Percentiles rank a stretch among this genome's conserved stretches.
These are phyloP conservation scores for Sphaerulina musiva DNA, from an alignment of 2,329 filamentous ascomycete genomes.

Conservation along the genomic window DNA sequence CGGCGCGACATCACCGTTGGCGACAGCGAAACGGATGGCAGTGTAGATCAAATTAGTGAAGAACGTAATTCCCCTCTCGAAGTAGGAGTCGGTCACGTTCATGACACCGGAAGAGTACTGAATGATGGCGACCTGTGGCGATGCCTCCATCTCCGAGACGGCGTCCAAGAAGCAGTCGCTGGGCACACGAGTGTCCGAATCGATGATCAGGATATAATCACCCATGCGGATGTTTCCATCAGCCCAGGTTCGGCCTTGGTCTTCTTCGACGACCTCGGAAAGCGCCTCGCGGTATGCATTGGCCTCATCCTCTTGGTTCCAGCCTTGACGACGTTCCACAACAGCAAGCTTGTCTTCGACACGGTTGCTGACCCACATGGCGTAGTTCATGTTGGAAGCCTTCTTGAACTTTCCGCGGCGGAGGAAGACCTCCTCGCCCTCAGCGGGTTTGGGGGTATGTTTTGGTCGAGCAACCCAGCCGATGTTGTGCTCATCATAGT, in stretches of 20 bases:
- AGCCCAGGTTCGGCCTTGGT: slow-evolving; percentile 67
- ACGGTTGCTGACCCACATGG: slow-evolving; percentile 54
- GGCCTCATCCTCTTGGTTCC: slow-evolving; percentile 64
- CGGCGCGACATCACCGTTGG: slow-evolving; percentile 68
- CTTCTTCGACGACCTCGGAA: slow-evolving; percentile 56
- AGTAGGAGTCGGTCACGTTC: slow-evolving; percentile 67
- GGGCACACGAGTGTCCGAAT: slow-evolving; percentile 73
- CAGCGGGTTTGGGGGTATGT: slow-evolving; percentile 47
- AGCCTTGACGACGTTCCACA: slow-evolving; percentile 53
- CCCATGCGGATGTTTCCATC: slow-evolving; percentile 81
- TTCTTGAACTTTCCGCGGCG: slow-evolving; percentile 65
- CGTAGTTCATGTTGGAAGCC: slow-evolving; percentile 69
- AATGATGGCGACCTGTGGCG: slow-evolving; percentile 70
- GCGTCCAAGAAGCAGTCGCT: slow-evolving; percentile 71
- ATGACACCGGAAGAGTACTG: slow-evolving; percentile 73
- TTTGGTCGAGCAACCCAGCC: slow-evolving; percentile 46
- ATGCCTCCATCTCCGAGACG: slow-evolving; percentile 75
- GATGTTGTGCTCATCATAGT: slow-evolving; percentile 47
- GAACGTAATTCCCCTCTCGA: slow-evolving; percentile 40
- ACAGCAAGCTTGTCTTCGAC: slow-evolving; percentile 62
- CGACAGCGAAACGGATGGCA: slow-evolving; percentile 69
- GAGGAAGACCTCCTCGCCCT: slow-evolving; percentile 46
- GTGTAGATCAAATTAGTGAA: slow-evolving; percentile 64
- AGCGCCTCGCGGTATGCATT: slow-evolving; percentile 59
- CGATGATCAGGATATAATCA: slow-evolving; percentile 73